A percentile compares a stretch with the other conserved stretches of the same genome.
These are phyloP conservation scores for Apiospora sp. DNA, from an alignment of 2,329 filamentous ascomycete genomes.

Conservation along the genomic window DNA sequence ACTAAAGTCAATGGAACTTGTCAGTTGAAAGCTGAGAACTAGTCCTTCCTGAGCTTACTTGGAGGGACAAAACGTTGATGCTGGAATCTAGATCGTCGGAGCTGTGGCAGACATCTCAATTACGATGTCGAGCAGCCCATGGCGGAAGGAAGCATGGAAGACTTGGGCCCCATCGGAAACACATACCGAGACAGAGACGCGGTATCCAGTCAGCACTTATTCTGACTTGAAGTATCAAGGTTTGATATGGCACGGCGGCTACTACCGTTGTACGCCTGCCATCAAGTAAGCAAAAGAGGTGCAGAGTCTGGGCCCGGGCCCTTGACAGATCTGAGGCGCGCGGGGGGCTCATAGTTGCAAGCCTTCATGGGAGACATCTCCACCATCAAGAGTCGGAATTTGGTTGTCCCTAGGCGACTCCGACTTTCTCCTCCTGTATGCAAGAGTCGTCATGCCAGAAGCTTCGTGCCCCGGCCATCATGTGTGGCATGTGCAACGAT, in stretches of 20 bases:
- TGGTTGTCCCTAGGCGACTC: not conserved
- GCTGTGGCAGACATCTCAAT: not conserved
- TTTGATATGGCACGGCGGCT: not conserved
- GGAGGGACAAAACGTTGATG: not conserved
- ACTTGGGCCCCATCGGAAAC: not conserved
- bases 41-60: not conserved
- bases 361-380: not conserved
- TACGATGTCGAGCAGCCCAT: not conserved
- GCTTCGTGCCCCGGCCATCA: slow-evolving; percentile 5
- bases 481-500: slow-evolving; percentile 14
- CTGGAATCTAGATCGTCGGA: not conserved
- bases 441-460: not conserved
- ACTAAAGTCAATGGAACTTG: slow-evolving; percentile 14
- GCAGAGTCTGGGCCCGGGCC: not conserved
- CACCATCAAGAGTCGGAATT: not conserved
- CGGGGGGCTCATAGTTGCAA: not conserved
- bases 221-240: not conserved
- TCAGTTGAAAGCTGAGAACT: not conserved
- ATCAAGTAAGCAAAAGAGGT: not conserved
- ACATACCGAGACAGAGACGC: not conserved
- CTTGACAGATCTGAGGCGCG: not conserved
- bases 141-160: not conserved
- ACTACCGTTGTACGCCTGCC: not conserved
- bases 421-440: not conserved
- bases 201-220: not conserved